Conservation (phyloP, 306 rosid genomes). For the Gleditsia sinensis region DNA sequence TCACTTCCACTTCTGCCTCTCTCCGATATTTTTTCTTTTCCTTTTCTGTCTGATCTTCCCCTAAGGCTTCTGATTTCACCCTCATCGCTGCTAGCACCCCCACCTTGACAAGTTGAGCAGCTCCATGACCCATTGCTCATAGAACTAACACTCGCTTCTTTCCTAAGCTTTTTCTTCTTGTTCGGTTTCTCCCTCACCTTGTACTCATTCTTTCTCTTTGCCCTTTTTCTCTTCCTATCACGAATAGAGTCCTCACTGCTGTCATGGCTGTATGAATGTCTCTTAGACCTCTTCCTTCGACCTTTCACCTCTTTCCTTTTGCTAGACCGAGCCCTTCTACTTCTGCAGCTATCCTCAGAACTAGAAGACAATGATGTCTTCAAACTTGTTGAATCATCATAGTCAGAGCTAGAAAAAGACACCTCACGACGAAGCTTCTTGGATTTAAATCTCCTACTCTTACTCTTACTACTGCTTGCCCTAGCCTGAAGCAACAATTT, state of each 20-base stretch:
- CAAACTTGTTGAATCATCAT: slow-evolving; percentile 53
- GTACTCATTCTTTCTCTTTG: slow-evolving; percentile 48
- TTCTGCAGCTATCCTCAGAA: slow-evolving; percentile 53
- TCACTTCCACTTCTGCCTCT: slow-evolving; percentile 45
- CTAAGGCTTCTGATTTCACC: slow-evolving; percentile 38
- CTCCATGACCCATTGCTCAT: slow-evolving; percentile 47
- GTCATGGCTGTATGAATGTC: slow-evolving; percentile 46
- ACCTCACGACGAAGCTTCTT: slow-evolving; percentile 64
- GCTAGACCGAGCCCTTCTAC: slow-evolving; percentile 55
- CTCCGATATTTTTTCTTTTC: slow-evolving; percentile 38
- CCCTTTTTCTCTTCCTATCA: slow-evolving; percentile 59
- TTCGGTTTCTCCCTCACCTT: slow-evolving; percentile 47
- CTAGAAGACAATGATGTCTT: slow-evolving; percentile 49
- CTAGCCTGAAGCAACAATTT: too few relatives aligned
- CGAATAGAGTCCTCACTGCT: slow-evolving; percentile 52
- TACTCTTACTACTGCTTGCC: slow-evolving; percentile 54
- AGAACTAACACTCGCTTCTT: slow-evolving; percentile 51
- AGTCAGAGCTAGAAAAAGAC: slow-evolving; percentile 52
- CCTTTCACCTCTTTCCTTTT: slow-evolving; percentile 49
- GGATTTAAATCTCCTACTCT: slow-evolving; percentile 54
- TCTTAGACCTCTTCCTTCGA: slow-evolving; percentile 56
- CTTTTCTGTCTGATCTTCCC: slow-evolving; percentile 54
- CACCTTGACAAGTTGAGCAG: slow-evolving; percentile 55
- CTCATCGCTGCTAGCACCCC: slow-evolving; percentile 44
- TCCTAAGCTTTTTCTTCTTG: slow-evolving; percentile 61